These are phyloP conservation scores for Mucor velutinosus DNA, from an alignment of 371 early-diverging fungal genomes.

Conservation along the genomic window DNA sequence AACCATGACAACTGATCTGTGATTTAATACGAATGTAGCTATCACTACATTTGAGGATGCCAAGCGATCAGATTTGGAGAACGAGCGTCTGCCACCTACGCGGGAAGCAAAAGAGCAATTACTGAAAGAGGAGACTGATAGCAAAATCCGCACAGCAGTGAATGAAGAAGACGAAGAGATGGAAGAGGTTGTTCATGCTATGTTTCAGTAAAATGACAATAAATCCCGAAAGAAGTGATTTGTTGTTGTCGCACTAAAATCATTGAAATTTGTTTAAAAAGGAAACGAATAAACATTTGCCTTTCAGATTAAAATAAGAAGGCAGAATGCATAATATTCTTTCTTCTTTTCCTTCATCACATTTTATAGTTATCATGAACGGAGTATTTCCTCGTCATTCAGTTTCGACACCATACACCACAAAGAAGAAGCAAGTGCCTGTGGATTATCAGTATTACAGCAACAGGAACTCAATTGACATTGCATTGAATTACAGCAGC, in stretches of 20 bases:
- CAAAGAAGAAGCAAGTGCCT: not conserved
- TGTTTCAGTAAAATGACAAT: slow-evolving; percentile 26
- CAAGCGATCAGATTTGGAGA: slow-evolving; percentile 82
- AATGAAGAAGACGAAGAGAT: slow-evolving; percentile 49
- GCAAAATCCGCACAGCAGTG: slow-evolving; percentile 51
- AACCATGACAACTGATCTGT: not conserved
- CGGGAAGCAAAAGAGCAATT: slow-evolving; percentile 55
- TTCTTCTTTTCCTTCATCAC: slow-evolving; percentile 1
- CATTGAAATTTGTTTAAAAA: slow-evolving; percentile 5
- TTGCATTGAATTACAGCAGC: not conserved
- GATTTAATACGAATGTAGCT: slow-evolving; percentile 38
- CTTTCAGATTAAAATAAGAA: slow-evolving; percentile 4
- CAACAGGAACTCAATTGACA: not conserved
- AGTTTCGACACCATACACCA: slow-evolving; percentile 1
- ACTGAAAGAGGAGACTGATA: slow-evolving; percentile 54
- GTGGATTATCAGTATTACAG: not conserved
- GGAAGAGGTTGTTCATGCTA: slow-evolving; percentile 48
- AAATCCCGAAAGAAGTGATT: not conserved
- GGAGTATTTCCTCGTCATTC: slow-evolving; percentile 19
- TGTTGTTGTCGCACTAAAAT: slow-evolving; percentile 13
- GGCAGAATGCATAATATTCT: not conserved
- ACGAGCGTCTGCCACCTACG: slow-evolving; percentile 91
- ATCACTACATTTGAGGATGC: slow-evolving; percentile 94
- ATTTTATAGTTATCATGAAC: slow-evolving; percentile 2
- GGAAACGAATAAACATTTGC: slow-evolving; percentile 21